Base-by-base conservation (phyloP, 2,329 filamentous ascomycete genomes). In the Pseudophaeomoniella oleicola region DNA sequence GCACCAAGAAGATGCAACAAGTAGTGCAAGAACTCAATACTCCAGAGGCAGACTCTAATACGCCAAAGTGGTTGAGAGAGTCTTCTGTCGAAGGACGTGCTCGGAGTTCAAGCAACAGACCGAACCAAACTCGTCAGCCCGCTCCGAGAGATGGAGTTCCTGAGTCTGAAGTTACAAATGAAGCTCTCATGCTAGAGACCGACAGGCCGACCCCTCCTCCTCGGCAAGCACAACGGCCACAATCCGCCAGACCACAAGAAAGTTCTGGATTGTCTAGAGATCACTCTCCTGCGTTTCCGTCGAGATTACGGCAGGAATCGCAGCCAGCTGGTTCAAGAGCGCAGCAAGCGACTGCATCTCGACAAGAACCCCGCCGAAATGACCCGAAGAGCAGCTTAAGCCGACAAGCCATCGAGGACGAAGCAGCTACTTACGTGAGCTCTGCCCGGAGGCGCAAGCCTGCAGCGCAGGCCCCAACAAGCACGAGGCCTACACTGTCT, bases 11-110 rank as follows among this genome's bases (percentile, higher is more conserved):
- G 54, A 73, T 96, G 39, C 85, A 93, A 50, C 85, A 90, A 57
- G 88, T 85, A 3, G 82, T 96, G 19, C 78, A 86, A 5, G 90
- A 98, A 12, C 81, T 96, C 40, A 73, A 75, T 47, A 73, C 75
- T 47, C 60, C 66, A 37, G 79, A 77, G n/a, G 65, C 67, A 16
- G 86, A 94, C 50, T 69, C 81, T 2, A 82, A 57, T 50, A 83
- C 94, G 52, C 90, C 90, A 1, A 90, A 84, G 52, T 98, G 90
- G 90, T 94, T 98, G 88, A 77, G 81, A 48, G 81, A 87, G 39
- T 70, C 75, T 3, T 69, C 48, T 30, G 37, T 42, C 16, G 42
- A 50, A 35, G 51, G 46, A 27, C 49, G 53, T 18, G 45, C 47
- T 36, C 29, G 42, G 11, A 33, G 43, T 19, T 32, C 43, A 19